Base-by-base conservation (phyloP, 169 alveolate genomes). In the Eimeria praecox region DNA sequence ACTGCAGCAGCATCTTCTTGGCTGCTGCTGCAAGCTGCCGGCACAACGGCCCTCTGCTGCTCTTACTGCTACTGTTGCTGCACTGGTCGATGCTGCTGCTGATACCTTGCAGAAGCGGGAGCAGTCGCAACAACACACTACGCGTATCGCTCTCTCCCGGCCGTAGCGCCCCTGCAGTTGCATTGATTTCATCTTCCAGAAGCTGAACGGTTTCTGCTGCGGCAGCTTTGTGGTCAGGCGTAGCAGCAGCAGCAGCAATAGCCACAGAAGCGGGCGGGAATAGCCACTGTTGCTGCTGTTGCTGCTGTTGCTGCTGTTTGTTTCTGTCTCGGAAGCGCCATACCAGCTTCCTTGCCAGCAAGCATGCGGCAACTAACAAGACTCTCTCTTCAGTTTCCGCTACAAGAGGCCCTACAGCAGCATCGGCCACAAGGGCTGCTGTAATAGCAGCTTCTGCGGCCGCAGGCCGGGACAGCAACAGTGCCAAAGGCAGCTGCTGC, bases 141-240 rank as follows among this genome's bases (percentile, higher is more conserved):
- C 64, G 62, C 33, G 77, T 54, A 12, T 83, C 91, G 49, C 75
- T 12, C 35, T 83, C 91, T 49, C 46, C 91, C 27, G 90, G 90
- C 40, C 66, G 30, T 42, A n/a, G 44, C 18, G 91, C 75, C 30
- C 27, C 91, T 30, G 75, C 91, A 83, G 77, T 52, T 30, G 75
- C 75, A 24, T 66, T 33, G 40, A 83, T 33, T n/a, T 83, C 91
- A 40, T 83, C 91, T 83, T 83, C 91, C 0, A 83, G 91, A 1
- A 83, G 91, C 91, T 52, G 91, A 8, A 52, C 77, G 0, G 91
- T 52, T 14, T 83, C 91, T 83, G 75, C 77, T 52, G 91, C 91
- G n/a, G 91, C 91, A n/a, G 77, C 91, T 54, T 54, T 83, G n/a
- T 83, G 91, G 4, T 83, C 91, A 40, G 91, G 91, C 54, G 91